Evolutionary conservation across 1,284 basidiomycete species (phyloP).

Genomic region (Marasmius fiardii): DNA sequence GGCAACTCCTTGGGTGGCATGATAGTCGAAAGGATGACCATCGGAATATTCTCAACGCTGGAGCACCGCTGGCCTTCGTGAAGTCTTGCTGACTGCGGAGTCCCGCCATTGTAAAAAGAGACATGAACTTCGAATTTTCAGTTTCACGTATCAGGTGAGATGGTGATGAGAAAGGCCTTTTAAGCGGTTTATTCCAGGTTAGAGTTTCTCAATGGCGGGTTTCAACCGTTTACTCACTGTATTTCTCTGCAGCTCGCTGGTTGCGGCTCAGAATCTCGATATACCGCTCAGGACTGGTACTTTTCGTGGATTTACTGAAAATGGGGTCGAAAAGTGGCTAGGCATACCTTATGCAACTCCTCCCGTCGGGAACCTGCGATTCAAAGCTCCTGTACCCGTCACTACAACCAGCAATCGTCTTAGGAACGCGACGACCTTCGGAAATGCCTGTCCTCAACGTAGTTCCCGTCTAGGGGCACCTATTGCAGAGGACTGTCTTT

Average conservation of each 20-base stretch:
- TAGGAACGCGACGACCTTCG: constrained; percentile 46
- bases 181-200: too few relatives aligned
- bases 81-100: too few relatives aligned
- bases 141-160: too few relatives aligned
- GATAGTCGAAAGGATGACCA: too few relatives aligned
- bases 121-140: too few relatives aligned
- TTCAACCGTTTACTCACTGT: constrained; percentile 28
- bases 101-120: neutral
- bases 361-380: constrained; percentile 51
- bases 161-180: too few relatives aligned
- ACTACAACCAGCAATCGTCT: constrained; percentile 26
- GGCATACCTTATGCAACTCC: constrained; percentile 68
- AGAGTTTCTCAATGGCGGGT: too few relatives aligned
- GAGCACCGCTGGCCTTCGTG: too few relatives aligned
- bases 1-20: too few relatives aligned
- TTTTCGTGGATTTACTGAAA: constrained; percentile 41
- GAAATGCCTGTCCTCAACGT: constrained; percentile 56
- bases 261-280: constrained; percentile 22
- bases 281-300: constrained; percentile 39
- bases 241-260: neutral
- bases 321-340: constrained; percentile 51
- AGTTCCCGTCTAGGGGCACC: constrained; percentile 41
- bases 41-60: too few relatives aligned
- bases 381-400: constrained; percentile 56
- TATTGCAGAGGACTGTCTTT: constrained; percentile 53